These are phyloP conservation scores for Nyssa sinensis DNA, from an alignment of 148 eudicot genomes.

Conservation along the genomic window DNA sequence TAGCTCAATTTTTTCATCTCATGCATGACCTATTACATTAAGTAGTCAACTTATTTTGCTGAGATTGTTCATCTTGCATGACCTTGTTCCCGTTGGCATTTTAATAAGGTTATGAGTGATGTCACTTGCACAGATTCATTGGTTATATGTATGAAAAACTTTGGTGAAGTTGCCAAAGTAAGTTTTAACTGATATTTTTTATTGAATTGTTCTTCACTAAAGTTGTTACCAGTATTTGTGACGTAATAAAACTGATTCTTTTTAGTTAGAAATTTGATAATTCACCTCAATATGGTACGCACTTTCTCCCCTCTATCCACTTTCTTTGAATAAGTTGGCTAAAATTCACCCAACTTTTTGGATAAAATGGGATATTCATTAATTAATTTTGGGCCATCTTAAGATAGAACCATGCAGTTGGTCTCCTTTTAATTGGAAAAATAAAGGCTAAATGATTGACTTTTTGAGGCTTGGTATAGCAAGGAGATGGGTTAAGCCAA, in stretches of 20 bases:
- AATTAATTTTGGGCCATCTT: no score
- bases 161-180: not conserved
- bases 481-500: no score
- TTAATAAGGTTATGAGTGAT: not conserved
- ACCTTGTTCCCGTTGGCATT: not conserved
- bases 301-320: not conserved
- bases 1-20: not conserved
- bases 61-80: not conserved
- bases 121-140: not conserved
- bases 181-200: not conserved
- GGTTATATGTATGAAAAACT: not conserved
- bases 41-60: not conserved
- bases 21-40: not conserved
- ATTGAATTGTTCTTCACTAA: not conserved
- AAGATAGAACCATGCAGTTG: no score
- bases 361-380: no score
- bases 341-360: no score
- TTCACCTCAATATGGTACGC: not conserved
- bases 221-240: not conserved
- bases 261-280: not conserved
- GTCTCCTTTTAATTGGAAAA: no score
- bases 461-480: no score
- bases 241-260: not conserved
- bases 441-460: no score
- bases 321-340: not conserved